Conservation (phyloP, 2,329 filamentous ascomycete species). For the Alternaria triticina region DNA sequence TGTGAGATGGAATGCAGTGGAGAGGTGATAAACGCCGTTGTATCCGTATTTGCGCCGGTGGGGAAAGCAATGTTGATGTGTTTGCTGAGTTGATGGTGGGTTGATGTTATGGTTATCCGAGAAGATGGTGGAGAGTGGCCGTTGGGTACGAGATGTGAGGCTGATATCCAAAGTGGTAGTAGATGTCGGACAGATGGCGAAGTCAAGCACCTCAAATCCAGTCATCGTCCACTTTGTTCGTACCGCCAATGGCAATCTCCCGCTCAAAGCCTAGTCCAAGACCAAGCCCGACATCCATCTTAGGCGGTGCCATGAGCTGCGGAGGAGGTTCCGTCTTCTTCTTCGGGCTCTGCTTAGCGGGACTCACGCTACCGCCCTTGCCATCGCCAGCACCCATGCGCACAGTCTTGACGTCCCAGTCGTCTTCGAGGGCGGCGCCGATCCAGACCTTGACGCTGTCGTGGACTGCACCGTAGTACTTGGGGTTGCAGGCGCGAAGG, state of each 20-base stretch:
- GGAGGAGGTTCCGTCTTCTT: conserved; percentile 47
- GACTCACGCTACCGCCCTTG: conserved; percentile 38
- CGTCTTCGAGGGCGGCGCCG: conserved; percentile 82
- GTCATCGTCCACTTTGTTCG: conserved; percentile 31
- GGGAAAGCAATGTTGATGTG: not conserved
- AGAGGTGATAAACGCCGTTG: not conserved
- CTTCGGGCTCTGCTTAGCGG: conserved; percentile 51
- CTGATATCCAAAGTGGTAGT: not conserved
- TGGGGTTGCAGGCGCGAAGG: conserved; percentile 92
- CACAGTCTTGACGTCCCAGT: conserved; percentile 83
- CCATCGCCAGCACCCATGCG: conserved; percentile 67
- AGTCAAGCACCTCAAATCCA: conserved; percentile 36
- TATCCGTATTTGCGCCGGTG: not conserved
- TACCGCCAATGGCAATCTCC: conserved; percentile 27
- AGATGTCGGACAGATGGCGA: not conserved
- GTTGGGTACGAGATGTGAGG: not conserved
- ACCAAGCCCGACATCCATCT: conserved; percentile 42
- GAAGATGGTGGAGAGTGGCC: not conserved
- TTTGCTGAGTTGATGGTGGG: not conserved
- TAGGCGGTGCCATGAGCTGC: conserved; percentile 48
- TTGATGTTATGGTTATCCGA: not conserved
- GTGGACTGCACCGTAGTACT: conserved; percentile 93
- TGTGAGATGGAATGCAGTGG: not conserved
- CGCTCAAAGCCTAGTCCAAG: conserved; percentile 41
- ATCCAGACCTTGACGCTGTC: conserved; percentile 90